Conservation (phyloP, 345 rosid genomes). For the Sonneratia alba region DNA sequence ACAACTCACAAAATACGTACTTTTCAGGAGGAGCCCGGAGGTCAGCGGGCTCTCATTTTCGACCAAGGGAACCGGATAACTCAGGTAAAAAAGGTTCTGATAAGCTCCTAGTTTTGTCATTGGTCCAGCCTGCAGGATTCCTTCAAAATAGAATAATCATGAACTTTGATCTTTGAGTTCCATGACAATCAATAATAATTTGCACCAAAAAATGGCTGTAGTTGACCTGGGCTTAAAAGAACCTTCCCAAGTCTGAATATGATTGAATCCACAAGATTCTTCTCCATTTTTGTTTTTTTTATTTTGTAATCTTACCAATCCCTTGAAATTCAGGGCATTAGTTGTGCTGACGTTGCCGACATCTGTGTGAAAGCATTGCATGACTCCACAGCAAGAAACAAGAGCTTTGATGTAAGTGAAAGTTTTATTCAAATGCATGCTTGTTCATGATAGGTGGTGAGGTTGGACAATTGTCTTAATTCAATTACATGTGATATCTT, state of each 20-base stretch:
- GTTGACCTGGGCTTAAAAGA: neutral
- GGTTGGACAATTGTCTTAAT: neutral
- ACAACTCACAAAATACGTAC: neutral
- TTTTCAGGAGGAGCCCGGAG: constrained; percentile 92
- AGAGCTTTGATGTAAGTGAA: constrained; percentile 79
- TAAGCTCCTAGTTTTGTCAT: neutral
- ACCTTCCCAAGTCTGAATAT: neutral
- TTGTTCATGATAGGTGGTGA: neutral
- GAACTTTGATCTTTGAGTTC: neutral
- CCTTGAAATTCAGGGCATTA: constrained; percentile 50
- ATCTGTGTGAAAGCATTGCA: constrained; percentile 90
- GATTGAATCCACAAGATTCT: neutral
- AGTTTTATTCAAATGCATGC: neutral
- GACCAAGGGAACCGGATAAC: constrained; percentile 93
- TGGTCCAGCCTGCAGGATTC: neutral
- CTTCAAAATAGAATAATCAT: neutral
- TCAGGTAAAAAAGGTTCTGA: constrained; percentile 37
- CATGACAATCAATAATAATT: neutral
- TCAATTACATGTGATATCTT: constrained; percentile 5
- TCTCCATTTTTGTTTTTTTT: neutral
- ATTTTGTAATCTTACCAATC: neutral
- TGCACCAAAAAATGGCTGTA: neutral
- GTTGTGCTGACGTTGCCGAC: constrained; percentile 91
- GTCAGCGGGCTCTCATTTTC: constrained; percentile 90
- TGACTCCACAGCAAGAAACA: constrained; percentile 86